Conservation (phyloP, 164 flowering plant genomes). For the Dillenia turbinata region DNA sequence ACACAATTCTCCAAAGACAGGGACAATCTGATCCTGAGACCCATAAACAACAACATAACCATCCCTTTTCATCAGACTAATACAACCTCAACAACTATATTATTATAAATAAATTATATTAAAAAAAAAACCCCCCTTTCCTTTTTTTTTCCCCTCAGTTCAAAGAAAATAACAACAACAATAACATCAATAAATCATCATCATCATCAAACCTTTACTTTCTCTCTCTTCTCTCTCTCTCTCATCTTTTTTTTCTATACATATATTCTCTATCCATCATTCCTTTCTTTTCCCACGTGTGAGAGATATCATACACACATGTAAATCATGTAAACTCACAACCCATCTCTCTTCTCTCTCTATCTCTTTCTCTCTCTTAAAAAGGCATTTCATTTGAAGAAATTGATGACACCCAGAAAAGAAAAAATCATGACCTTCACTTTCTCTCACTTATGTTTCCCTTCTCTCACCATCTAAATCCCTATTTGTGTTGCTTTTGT, state of each 20-base stretch:
- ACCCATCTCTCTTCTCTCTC: constrained; percentile 9
- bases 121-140: constrained; percentile 1
- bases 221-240: constrained; percentile 2
- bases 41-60: constrained; percentile 20
- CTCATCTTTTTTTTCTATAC: constrained; percentile 13
- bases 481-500: constrained; percentile 8
- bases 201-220: neutral
- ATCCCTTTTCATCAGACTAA: constrained; percentile 28
- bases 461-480: neutral
- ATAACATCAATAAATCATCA: neutral
- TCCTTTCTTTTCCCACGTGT: constrained; percentile 39
- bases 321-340: constrained; percentile 4
- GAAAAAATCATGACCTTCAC: constrained; percentile 17
- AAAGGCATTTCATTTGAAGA: no score
- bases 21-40: constrained; percentile 61
- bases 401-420: constrained; percentile 12
- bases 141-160: constrained; percentile 2
- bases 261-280: constrained; percentile 24
- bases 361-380: neutral
- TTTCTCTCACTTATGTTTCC: constrained; percentile 7
- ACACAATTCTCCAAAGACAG: constrained; percentile 25
- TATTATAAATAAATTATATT: constrained; percentile 7
- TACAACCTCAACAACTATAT: constrained; percentile 2
- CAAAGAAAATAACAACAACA: constrained; percentile 1
- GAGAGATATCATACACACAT: neutral